phyloP scores from a whole-genome alignment of 352 stramenopile genomes.

The Globisporangium recalcitrans region DNA sequence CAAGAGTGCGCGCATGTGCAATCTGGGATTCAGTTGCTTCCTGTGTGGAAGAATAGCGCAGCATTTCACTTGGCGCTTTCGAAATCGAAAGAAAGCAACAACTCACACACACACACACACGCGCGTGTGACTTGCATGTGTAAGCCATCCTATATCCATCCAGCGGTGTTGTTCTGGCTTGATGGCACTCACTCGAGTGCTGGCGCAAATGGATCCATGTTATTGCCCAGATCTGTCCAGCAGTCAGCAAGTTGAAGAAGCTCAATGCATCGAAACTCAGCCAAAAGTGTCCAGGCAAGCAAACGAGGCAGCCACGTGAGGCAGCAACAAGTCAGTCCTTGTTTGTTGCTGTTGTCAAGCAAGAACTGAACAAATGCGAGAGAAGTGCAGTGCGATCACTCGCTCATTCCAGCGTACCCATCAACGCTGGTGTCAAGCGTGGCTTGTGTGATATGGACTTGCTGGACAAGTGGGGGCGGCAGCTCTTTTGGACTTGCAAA shows the following conservation, averaged over 20 bases:
- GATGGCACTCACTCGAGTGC: neutral
- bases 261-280: neutral
- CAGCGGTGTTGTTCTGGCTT: neutral
- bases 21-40: too few species aligned
- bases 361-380: neutral
- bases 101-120: too few species aligned
- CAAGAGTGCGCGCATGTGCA: neutral
- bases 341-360: neutral
- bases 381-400: neutral
- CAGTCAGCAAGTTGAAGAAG: neutral
- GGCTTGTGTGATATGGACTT: neutral
- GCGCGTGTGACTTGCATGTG: neutral
- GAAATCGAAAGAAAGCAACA: slow-evolving; percentile 1
- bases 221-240: neutral
- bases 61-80: neutral
- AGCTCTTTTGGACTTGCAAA: neutral
- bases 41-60: too few species aligned
- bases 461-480: neutral
- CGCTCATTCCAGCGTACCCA: neutral
- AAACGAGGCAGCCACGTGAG: slow-evolving; percentile 2
- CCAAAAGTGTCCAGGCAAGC: neutral
- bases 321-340: neutral
- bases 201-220: neutral
- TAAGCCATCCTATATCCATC: neutral
- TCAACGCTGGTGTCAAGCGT: neutral